Evolutionary conservation across 2,329 filamentous ascomycete species (phyloP), one percentile per base, ranked within the genome.

Genomic region (Colletotrichum sp.): DNA sequence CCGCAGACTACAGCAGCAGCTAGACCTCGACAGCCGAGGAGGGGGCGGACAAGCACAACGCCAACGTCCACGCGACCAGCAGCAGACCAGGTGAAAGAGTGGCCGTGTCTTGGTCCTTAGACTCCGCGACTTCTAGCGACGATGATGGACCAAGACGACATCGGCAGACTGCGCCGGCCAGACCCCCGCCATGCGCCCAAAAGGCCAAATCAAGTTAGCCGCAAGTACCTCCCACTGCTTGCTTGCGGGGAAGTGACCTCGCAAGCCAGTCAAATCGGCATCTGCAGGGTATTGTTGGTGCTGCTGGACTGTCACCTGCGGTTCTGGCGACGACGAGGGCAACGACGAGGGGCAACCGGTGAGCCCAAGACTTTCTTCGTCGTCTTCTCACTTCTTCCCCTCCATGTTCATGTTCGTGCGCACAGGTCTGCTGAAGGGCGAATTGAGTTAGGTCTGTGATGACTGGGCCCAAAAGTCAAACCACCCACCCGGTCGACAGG

Each of bases 171-270:
- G 67, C 52, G 28, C 59, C 73, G 32, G 34, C 59, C 68, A 52
- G 12, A 22, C 13, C 30, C 67, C 70, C 57, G 64, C 73, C 64
- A 69, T 64, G 34, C 64, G 64, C 48, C 64, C 44, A 34, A 66
- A 60, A 73, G 74, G 24, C 26, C 70, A 16, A 68, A 60, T 73
- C 24, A 62, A 59, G 70, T 68, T 76, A 69, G 67, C 24, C 24
- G 22, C 7, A 22, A 55, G 64, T 55, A 72, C 36, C 59, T 48
- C 22, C 22, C 52, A n/a, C 57, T 26, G 70, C 44, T 67, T 76
- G 71, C 60, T 74, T 68, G 70, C 57, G 70, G 70, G 73, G 74
- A 64, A 76, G 36, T 24, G 24, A 67, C 55, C 22, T 71, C 32
- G 12, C 44, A 52, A 52, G 44, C 44, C 44, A 52, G 44, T 52